phyloP scores from a whole-genome alignment of 768 basidiomycete genomes.

The Podaxis rugospora region DNA sequence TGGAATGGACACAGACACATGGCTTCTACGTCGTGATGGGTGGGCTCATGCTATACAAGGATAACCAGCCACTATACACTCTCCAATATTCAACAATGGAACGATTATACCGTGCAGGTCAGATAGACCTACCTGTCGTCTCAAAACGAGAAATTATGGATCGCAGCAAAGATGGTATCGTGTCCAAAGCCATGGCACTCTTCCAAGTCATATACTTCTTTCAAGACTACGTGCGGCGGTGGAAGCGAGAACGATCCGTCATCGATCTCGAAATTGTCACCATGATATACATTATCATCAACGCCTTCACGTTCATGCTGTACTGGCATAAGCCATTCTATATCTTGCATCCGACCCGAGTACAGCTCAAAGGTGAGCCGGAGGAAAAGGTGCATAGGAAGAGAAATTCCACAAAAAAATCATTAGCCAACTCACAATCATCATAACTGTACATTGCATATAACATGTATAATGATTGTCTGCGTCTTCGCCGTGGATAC shows the following conservation, averaged over 20 bases:
- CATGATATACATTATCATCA: constrained; percentile 11
- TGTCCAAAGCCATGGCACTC: constrained; percentile 12
- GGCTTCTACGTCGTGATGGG: constrained; percentile 11
- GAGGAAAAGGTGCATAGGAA: constrained; percentile 8
- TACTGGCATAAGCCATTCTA: constrained; percentile 12
- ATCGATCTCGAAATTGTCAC: constrained; percentile 10
- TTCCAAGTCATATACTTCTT: constrained; percentile 11
- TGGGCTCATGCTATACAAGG: constrained; percentile 9
- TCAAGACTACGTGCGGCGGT: constrained; percentile 11
- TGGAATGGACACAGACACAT: constrained; percentile 9
- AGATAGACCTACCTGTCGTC: constrained; percentile 8
- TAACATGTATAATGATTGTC: neutral
- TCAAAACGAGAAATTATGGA: constrained; percentile 9
- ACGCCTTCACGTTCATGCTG: constrained; percentile 8
- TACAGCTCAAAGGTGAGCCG: constrained; percentile 6
- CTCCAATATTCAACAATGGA: constrained; percentile 12
- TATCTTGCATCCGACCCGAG: constrained; percentile 6
- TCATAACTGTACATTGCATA: constrained; percentile 1
- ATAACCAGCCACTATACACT: constrained; percentile 10
- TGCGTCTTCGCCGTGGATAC: neutral
- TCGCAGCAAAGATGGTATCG: constrained; percentile 9
- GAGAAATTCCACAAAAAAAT: constrained; percentile 2
- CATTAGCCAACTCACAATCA: neutral
- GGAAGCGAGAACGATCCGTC: constrained; percentile 11
- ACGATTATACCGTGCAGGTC: constrained; percentile 5